Base-by-base conservation (phyloP, 306 rosid species). In the Fragaria vesca region DNA sequence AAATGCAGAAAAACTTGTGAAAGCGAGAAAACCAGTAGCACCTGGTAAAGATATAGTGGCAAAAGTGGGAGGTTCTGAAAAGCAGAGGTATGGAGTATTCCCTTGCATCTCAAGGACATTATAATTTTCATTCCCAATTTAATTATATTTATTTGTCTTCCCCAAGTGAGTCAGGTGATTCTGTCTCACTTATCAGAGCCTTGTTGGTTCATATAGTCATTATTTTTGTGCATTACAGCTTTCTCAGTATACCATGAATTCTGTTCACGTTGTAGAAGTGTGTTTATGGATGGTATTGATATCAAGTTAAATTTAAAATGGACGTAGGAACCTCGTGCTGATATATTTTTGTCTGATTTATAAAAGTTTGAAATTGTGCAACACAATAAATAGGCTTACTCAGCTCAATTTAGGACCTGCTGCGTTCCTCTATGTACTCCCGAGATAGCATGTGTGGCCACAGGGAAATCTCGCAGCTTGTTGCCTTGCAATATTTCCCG, bases 1-100 rank as follows among this genome's bases (percentile, higher is more conserved):
- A 71, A 81, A 17, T 71, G 80, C 89, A 81, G 89, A 76, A 81
- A 91, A 91, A 71, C 83, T 84, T 0, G 15, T 42, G 61, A 90
- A 86, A 82, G 54, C 73, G 36, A 83, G 79, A 84, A 91, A 93
- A 71, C 63, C 86, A 73, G 60, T 83, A 71, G 70, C 81, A 73
- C 89, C 88, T 50, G 73, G 83, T 81, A 80, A 76, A 78, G 89
- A 86, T 83, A 70, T 81, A 60, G 89, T 75, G 30, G 90, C 81
- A 80, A 85, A 87, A 77, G 87, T 83, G 47, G 96, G 95, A 72
- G 62, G 90, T 80, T 95, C 97, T 16, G 91, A 90, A 80, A 93
- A 86, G 84, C 97, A 95, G 79, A 93, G 90, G 98, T 93, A 81
- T 55, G 62, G 45, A 57, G 72, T 68, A 57, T 48, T 75, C 67